Conservation (phyloP, 345 rosid species). For the Acer saccharum region DNA sequence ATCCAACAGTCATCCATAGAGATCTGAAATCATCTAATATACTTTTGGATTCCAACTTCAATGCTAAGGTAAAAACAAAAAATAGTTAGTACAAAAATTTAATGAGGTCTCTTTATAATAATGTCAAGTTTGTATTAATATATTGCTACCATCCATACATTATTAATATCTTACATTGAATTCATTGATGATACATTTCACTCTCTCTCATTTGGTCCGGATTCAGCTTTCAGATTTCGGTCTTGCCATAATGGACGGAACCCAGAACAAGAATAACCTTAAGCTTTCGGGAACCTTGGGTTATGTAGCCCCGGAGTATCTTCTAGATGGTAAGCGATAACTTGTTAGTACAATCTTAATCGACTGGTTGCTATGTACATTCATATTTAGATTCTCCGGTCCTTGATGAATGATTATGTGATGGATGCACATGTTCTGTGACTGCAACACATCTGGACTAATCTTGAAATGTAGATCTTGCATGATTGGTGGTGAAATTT, state of each 20-base stretch:
- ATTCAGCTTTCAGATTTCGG: constrained; percentile 96
- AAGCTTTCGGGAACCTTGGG: constrained; percentile 97
- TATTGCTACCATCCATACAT: constrained; percentile 5
- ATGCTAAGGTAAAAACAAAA: constrained; percentile 72
- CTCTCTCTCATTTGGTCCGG: constrained; percentile 16
- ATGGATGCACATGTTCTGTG: constrained; percentile 30
- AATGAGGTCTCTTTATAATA: neutral
- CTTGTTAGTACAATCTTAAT: neutral
- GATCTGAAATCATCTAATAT: constrained; percentile 98
- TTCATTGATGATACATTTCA: neutral
- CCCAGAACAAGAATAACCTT: constrained; percentile 65
- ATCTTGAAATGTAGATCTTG: constrained; percentile 11
- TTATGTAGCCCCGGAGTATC: constrained; percentile 94
- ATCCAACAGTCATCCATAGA: constrained; percentile 91
- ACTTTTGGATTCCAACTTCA: constrained; percentile 80
- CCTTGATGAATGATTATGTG: neutral
- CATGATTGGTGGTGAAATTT: neutral
- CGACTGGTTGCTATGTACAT: neutral
- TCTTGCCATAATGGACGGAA: constrained; percentile 76
- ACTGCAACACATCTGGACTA: constrained; percentile 17
- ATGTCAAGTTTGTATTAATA: neutral
- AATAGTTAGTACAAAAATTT: constrained; percentile 8
- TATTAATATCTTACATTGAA: constrained; percentile 3
- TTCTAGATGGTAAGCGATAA: constrained; percentile 68
- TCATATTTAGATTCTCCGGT: constrained; percentile 10